These are phyloP conservation scores for Metschnikowia continentalis DNA, from an alignment of 805 yeast genomes.

Conservation along the genomic window DNA sequence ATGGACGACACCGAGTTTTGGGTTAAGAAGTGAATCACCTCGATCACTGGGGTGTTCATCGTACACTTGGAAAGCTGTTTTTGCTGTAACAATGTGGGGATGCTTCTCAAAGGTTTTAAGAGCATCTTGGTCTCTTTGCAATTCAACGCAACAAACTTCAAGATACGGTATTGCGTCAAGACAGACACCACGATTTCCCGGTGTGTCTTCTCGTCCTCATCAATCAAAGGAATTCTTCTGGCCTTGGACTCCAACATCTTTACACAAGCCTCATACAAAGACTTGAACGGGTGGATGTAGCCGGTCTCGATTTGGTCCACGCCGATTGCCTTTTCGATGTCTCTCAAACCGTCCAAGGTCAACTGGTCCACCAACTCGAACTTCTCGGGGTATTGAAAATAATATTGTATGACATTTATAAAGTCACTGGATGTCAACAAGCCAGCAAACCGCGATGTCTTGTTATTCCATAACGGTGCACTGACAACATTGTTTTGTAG, in stretches of 20 bases:
- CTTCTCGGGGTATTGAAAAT: conserved; percentile 82
- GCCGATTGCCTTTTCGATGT: conserved; percentile 83
- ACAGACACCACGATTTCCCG: conserved; percentile 94
- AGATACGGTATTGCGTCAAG: conserved; percentile 90
- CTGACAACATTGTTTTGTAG: conserved; percentile 92
- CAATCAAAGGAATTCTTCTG: conserved; percentile 90
- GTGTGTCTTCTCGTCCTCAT: conserved; percentile 86
- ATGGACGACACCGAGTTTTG: conserved; percentile 82
- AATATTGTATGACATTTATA: conserved; percentile 91
- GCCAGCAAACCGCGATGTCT: conserved; percentile 89
- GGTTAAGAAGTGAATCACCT: conserved; percentile 79
- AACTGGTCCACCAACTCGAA: conserved; percentile 83
- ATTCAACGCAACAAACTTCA: conserved; percentile 92
- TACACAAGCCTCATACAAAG: conserved; percentile 88
- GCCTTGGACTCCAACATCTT: conserved; percentile 87
- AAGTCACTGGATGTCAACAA: conserved; percentile 87
- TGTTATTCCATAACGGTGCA: conserved; percentile 95
- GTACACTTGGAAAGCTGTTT: conserved; percentile 68
- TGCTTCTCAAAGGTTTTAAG: conserved; percentile 65
- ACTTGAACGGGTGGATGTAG: conserved; percentile 85
- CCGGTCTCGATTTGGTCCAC: conserved; percentile 81
- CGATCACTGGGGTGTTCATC: conserved; percentile 89
- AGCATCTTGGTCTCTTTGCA: conserved; percentile 91
- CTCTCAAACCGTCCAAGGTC: conserved; percentile 79
- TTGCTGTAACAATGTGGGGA: conserved; percentile 57